Conservation (phyloP, 805 yeast species). For the Limtongozyma cylindracea region DNA sequence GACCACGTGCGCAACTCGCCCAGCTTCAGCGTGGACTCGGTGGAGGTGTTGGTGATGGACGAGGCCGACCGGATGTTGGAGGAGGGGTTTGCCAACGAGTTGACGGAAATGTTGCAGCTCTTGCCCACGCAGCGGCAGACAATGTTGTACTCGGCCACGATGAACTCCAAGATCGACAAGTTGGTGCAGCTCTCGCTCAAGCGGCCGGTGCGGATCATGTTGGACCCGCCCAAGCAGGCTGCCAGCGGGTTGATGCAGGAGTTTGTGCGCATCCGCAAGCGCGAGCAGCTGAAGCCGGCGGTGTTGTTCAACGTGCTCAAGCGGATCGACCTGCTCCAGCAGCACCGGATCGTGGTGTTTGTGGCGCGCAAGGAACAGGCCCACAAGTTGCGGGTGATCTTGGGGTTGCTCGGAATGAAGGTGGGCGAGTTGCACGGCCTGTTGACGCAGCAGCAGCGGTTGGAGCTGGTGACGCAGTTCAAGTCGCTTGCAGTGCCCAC, state of each 20-base stretch:
- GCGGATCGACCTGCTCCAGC: constrained; percentile 32
- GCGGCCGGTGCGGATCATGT: constrained; percentile 85
- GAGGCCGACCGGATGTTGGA: constrained; percentile 99
- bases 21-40: constrained; percentile 70
- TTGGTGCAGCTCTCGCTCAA: constrained; percentile 70
- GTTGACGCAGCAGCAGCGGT: constrained; percentile 79
- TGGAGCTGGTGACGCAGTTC: constrained; percentile 60
- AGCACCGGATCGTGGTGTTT: constrained; percentile 64
- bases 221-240: constrained; percentile 88
- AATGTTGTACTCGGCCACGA: constrained; percentile 85
- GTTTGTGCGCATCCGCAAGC: constrained; percentile 81
- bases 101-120: constrained; percentile 69
- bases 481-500: constrained; percentile 67
- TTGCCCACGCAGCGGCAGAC: constrained; percentile 89
- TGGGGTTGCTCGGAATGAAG: constrained; percentile 52
- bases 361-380: constrained; percentile 84
- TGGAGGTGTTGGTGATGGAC: constrained; percentile 82
- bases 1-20: constrained; percentile 94
- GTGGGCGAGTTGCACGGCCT: constrained; percentile 72
- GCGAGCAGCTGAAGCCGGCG: constrained; percentile 69
- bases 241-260: constrained; percentile 83
- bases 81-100: constrained; percentile 93
- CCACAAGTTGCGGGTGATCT: constrained; percentile 53
- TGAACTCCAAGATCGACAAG: constrained; percentile 82
- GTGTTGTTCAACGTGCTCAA: constrained; percentile 48